phyloP scores from a whole-genome alignment of 2,329 filamentous ascomycete genomes.

The Penicillium sp. region DNA sequence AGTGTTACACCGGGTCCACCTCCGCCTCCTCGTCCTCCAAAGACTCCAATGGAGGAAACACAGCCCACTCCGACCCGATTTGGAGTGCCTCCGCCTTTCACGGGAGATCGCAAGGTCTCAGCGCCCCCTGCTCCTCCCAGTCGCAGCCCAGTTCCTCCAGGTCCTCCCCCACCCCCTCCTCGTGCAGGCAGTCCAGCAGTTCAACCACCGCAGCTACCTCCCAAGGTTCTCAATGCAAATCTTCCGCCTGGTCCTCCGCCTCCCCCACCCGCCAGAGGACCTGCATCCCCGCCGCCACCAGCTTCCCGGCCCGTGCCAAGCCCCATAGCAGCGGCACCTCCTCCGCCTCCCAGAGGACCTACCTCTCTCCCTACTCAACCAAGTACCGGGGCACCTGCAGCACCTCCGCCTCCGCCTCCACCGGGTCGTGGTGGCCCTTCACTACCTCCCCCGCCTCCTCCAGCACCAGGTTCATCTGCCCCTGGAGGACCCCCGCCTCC shows the following conservation, averaged over 20 bases:
- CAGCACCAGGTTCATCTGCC: slow-evolving; percentile 16
- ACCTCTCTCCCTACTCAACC: slow-evolving; percentile 28
- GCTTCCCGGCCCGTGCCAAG: slow-evolving; percentile 31
- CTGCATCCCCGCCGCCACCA: slow-evolving; percentile 46
- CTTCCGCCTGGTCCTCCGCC: slow-evolving; percentile 50
- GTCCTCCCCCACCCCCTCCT: slow-evolving; percentile 67
- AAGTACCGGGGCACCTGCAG: slow-evolving; percentile 33
- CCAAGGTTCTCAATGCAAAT: slow-evolving; percentile 40
- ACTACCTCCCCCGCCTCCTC: slow-evolving; percentile 39
- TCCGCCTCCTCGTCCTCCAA: slow-evolving; percentile 67
- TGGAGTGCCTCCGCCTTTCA: slow-evolving; percentile 76
- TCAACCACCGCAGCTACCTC: slow-evolving; percentile 50
- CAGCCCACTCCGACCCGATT: slow-evolving; percentile 54
- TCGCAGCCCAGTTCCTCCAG: slow-evolving; percentile 55
- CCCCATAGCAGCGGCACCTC: slow-evolving; percentile 36
- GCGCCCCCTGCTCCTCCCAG: slow-evolving; percentile 72
- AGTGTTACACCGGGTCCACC: slow-evolving; percentile 58
- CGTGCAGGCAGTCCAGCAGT: slow-evolving; percentile 45
- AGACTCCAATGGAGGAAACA: slow-evolving; percentile 67
- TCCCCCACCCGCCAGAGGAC: slow-evolving; percentile 54
- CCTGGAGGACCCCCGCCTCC: slow-evolving; percentile 23
- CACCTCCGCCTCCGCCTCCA: slow-evolving; percentile 39
- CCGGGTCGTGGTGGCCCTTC: slow-evolving; percentile 56
- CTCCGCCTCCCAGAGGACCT: slow-evolving; percentile 42
- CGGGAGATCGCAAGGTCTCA: slow-evolving; percentile 60